These are phyloP conservation scores for Afroboletus lepidellus DNA, from an alignment of 1,284 basidiomycete genomes.

Conservation along the genomic window DNA sequence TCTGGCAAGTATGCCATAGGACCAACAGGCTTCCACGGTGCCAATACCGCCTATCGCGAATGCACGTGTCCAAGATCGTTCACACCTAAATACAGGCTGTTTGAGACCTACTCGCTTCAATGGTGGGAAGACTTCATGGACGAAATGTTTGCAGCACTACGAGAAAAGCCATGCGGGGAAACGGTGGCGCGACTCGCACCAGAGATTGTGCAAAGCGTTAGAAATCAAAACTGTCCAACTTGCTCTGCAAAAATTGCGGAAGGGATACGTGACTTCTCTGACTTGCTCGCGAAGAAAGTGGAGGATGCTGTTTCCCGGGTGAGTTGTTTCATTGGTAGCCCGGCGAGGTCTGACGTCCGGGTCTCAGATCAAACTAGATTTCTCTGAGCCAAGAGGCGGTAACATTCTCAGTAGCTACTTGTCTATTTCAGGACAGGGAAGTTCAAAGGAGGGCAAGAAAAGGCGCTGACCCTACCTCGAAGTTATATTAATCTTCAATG, in stretches of 20 bases:
- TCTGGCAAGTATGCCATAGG: neutral
- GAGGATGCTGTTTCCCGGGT: neutral
- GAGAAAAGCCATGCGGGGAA: neutral
- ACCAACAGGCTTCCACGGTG: too few relatives aligned
- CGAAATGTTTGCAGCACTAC: neutral
- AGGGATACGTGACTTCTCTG: neutral
- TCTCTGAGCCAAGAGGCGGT: too few relatives aligned
- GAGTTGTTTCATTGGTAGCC: too few relatives aligned
- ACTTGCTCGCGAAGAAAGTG: neutral
- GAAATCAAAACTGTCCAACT: neutral
- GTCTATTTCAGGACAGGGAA: too few relatives aligned
- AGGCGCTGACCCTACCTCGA: too few relatives aligned
- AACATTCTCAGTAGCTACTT: too few relatives aligned
- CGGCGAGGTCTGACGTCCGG: too few relatives aligned
- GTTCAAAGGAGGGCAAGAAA: too few relatives aligned
- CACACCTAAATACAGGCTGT: neutral
- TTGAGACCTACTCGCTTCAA: neutral
- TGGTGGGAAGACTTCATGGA: conserved; percentile 4
- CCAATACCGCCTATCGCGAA: too few relatives aligned
- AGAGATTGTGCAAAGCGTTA: neutral
- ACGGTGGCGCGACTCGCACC: neutral
- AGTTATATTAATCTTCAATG: too few relatives aligned
- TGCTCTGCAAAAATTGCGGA: neutral
- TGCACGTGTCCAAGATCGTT: neutral
- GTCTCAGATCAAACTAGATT: too few relatives aligned